Conservation (phyloP, 2,329 filamentous ascomycete species). For the Fusarium annulatum region DNA sequence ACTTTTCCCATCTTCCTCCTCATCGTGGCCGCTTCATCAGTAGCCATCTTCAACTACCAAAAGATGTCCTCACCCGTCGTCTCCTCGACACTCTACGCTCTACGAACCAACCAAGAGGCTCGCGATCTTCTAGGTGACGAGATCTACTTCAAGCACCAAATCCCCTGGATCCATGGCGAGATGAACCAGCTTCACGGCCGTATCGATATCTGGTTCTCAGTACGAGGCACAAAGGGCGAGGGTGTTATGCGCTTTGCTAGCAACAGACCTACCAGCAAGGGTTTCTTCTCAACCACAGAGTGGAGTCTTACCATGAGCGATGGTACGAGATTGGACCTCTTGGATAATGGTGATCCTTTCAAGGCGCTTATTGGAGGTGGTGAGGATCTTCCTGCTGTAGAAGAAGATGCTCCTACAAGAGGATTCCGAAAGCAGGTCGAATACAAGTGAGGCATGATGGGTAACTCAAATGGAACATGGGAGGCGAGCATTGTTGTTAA, state of each 20-base stretch:
- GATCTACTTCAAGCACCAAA: slow-evolving; percentile 81
- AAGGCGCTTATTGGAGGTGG: slow-evolving; percentile 59
- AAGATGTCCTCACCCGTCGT: slow-evolving; percentile 89
- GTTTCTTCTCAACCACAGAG: slow-evolving; percentile 85
- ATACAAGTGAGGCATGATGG: slow-evolving; percentile 41
- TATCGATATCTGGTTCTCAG: slow-evolving; percentile 88
- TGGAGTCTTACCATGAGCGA: slow-evolving; percentile 84
- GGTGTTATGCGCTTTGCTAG: slow-evolving; percentile 86
- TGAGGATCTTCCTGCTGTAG: slow-evolving; percentile 50
- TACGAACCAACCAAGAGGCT: slow-evolving; percentile 82
- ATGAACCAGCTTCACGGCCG: slow-evolving; percentile 94
- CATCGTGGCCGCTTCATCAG: slow-evolving; percentile 75
- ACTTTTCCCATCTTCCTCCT: slow-evolving; percentile 84
- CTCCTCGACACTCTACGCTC: slow-evolving; percentile 88
- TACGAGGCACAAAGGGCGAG: slow-evolving; percentile 78
- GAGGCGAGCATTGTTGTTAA: slow-evolving; percentile 9
- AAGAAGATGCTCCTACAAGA: slow-evolving; percentile 54
- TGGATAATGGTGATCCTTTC: slow-evolving; percentile 80
- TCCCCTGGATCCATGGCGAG: slow-evolving; percentile 86
- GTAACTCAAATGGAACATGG: not conserved
- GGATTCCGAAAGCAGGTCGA: slow-evolving; percentile 64
- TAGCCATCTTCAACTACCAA: slow-evolving; percentile 99
- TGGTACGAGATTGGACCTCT: slow-evolving; percentile 73
- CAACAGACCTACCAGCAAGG: slow-evolving; percentile 69
- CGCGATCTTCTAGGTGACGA: slow-evolving; percentile 86